Conservation (phyloP, 345 rosid species). For the thale cress (Arabidopsis thaliana) region DNA sequence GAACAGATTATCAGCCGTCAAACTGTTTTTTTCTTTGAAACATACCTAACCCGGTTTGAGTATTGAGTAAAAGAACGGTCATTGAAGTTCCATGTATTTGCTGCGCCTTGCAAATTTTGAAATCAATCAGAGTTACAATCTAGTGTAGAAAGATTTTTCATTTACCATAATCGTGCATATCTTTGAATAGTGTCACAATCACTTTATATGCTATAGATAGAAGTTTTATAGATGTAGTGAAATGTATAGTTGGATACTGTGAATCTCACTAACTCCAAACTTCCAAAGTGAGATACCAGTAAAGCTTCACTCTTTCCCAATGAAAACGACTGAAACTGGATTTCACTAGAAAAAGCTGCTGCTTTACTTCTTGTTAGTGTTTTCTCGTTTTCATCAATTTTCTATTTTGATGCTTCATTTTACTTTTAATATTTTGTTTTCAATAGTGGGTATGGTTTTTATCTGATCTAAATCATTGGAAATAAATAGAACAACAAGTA, state of each 20-base stretch:
- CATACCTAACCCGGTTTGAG: not conserved
- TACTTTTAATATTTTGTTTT: not conserved
- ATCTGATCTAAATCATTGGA: constrained; percentile 15
- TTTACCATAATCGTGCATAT: not conserved
- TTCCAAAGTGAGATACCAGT: constrained; percentile 7
- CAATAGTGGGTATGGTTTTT: constrained; percentile 12
- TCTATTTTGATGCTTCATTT: constrained; percentile 3
- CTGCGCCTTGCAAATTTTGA: not conserved
- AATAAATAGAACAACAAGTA: not conserved
- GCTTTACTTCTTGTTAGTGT: constrained; percentile 9
- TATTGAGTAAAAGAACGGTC: not conserved
- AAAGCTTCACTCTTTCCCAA: constrained; percentile 17
- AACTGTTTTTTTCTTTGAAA: not conserved
- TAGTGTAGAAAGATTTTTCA: not conserved
- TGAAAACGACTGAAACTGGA: constrained; percentile 29
- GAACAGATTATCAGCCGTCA: not conserved
- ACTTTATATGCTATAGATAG: not conserved
- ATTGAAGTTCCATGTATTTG: not conserved
- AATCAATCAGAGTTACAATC: not conserved
- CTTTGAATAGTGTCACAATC: not conserved
- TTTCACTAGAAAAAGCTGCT: constrained; percentile 23
- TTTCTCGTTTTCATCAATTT: not conserved
- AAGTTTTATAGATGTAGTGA: constrained; percentile 2
- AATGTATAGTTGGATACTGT: constrained; percentile 1
- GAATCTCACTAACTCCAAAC: constrained; percentile 20